Evolutionary conservation across 352 stramenopile species (phyloP).

Genomic region (Globisporangium camurandrum): DNA sequence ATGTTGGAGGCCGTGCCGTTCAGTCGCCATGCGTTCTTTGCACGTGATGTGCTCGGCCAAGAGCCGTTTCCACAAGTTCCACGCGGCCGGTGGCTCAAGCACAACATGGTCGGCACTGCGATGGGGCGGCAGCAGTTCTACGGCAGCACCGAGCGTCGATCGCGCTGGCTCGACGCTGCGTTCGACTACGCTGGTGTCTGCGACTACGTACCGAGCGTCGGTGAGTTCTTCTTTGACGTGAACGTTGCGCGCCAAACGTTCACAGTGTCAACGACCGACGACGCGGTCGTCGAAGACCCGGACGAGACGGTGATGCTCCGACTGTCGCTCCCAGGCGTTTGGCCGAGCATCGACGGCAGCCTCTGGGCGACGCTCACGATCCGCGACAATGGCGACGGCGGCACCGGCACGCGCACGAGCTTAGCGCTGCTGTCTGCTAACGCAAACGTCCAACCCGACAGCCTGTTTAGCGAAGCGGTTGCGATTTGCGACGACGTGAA

Average conservation of each 20-base stretch:
- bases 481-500: conserved; percentile 60
- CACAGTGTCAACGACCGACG: conserved; percentile 80
- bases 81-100: conserved; percentile 44
- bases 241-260: conserved; percentile 49
- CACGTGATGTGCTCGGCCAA: conserved; percentile 44
- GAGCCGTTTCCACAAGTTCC: conserved; percentile 71
- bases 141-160: conserved; percentile 71
- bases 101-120: conserved; percentile 73
- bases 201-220: conserved; percentile 79
- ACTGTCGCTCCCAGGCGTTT: conserved; percentile 89
- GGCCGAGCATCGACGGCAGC: conserved; percentile 80
- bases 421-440: conserved; percentile 47
- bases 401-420: conserved; percentile 63
- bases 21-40: conserved; percentile 39
- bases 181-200: conserved; percentile 88
- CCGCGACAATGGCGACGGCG: conserved; percentile 87
- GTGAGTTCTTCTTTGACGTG: conserved; percentile 57
- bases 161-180: conserved; percentile 61
- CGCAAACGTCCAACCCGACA: conserved; percentile 21
- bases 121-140: conserved; percentile 89
- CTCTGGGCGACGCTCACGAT: conserved; percentile 88
- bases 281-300: conserved; percentile 87
- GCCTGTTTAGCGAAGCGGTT: conserved; percentile 43
- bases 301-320: conserved; percentile 88
- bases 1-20: conserved; percentile 49